A percentile compares a stretch with the other conserved stretches of the same genome.
phyloP scores from a whole-genome alignment of 2,329 filamentous ascomycete genomes.

The Xylariomycetidae sp. region DNA sequence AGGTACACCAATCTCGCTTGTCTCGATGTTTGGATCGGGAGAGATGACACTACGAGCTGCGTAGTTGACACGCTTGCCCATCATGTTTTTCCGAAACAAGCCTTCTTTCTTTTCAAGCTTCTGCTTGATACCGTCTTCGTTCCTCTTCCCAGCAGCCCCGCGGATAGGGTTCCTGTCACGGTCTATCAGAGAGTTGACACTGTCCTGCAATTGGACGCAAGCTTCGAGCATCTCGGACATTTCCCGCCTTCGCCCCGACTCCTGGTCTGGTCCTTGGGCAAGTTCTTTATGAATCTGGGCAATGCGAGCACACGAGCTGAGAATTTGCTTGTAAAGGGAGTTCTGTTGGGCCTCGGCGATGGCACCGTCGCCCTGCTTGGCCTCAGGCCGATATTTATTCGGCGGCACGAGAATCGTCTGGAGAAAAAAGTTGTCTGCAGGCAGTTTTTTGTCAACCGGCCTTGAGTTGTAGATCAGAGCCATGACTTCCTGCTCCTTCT shows the following conservation, averaged over 20 bases:
- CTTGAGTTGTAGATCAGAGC: conserved; percentile 79
- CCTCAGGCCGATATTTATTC: conserved; percentile 85
- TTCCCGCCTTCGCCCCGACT: conserved; percentile 46
- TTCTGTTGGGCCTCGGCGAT: conserved; percentile 89
- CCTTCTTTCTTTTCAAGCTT: conserved; percentile 98
- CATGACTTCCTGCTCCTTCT: conserved; percentile 79
- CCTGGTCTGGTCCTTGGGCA: conserved; percentile 29
- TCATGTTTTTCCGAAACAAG: conserved; percentile 98
- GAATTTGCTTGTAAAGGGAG: conserved; percentile 75
- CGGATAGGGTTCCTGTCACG: conserved; percentile 78
- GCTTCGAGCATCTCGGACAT: conserved; percentile 75
- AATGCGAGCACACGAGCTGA: conserved; percentile 68
- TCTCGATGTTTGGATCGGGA: conserved; percentile 96
- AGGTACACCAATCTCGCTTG: conserved; percentile 96
- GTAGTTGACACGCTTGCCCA: conserved; percentile 99
- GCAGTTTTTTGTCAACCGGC: conserved; percentile 56
- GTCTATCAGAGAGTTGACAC: conserved; percentile 90
- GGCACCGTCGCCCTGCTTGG: conserved; percentile 70
- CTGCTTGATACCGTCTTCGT: conserved; percentile 95
- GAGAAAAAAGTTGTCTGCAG: conserved; percentile 90
- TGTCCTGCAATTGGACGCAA: conserved; percentile 79
- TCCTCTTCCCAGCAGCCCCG: conserved; percentile 68
- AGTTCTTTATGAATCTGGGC: conserved; percentile 69
- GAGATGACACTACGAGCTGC: conserved; percentile 97
- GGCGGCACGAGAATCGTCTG: conserved; percentile 82